Evolutionary conservation across 768 basidiomycete genomes (phyloP).

Genomic region (Hydnomerulius pinastri): DNA sequence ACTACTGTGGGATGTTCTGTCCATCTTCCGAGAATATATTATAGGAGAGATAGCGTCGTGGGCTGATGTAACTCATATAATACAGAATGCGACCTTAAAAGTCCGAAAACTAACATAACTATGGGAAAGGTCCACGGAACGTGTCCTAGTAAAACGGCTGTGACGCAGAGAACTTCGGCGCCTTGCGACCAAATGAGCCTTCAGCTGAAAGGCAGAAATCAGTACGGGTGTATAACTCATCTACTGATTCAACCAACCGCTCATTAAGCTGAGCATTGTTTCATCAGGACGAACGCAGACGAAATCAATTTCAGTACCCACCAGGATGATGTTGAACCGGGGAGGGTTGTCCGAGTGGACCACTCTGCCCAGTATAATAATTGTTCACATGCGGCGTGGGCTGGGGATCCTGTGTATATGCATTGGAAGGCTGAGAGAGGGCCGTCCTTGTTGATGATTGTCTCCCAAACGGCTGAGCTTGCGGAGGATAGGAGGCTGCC

Average conservation of each 20-base stretch:
- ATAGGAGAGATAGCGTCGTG: background rate
- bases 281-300: background rate
- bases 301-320: conserved; percentile 35
- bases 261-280: background rate
- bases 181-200: conserved; percentile 45
- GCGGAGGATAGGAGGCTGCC: conserved; percentile 36
- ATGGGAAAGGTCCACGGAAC: background rate
- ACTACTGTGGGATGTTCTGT: too few species aligned
- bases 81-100: background rate
- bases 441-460: conserved; percentile 17
- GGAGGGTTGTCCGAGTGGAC: conserved; percentile 38
- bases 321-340: conserved; percentile 48
- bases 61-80: background rate
- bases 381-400: conserved; percentile 42
- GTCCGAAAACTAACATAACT: background rate
- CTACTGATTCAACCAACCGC: background rate
- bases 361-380: conserved; percentile 26
- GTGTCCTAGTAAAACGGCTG: conserved; percentile 12
- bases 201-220: conserved; percentile 34
- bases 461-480: conserved; percentile 22
- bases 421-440: conserved; percentile 26
- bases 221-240: background rate
- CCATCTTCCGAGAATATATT: background rate
- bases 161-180: conserved; percentile 33
- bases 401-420: conserved; percentile 41